Evolutionary conservation across 2,329 filamentous ascomycete species (phyloP).

Genomic region (Purpureocillium takamizusanense): DNA sequence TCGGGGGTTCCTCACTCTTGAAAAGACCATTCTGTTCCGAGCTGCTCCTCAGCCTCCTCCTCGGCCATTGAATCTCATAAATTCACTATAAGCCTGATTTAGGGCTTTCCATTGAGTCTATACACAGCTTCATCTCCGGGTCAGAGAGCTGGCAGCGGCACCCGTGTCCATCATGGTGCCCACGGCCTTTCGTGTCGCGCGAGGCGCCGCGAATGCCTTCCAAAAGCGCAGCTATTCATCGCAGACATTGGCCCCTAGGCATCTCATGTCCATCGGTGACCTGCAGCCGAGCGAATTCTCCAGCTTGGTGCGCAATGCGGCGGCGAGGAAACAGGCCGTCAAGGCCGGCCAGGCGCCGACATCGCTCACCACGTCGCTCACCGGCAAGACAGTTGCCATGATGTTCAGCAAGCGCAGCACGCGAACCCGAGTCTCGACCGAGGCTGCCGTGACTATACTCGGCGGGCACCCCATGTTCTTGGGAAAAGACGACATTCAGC

Average conservation of each 20-base stretch:
- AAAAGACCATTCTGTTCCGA: no score
- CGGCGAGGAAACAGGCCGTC: conserved; percentile 64
- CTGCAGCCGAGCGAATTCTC: conserved; percentile 72
- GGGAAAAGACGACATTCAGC: conserved; percentile 89
- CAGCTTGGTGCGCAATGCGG: conserved; percentile 74
- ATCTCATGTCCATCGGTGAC: conserved; percentile 87
- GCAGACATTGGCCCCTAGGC: conserved; percentile 48
- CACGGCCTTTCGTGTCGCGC: conserved; percentile 22
- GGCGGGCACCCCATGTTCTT: conserved; percentile 95
- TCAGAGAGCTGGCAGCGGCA: no score
- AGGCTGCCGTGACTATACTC: conserved; percentile 79
- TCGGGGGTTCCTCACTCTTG: no score
- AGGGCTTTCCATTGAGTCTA: no score
- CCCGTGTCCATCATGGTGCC: conserved; percentile 21
- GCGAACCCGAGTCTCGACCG: conserved; percentile 85
- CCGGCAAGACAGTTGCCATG: conserved; percentile 80
- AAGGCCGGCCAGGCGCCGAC: conserved; percentile 53
- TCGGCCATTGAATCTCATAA: no score
- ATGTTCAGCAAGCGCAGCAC: conserved; percentile 97
- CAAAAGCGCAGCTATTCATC: conserved; percentile 35
- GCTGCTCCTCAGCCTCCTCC: no score
- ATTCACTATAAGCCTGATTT: no score
- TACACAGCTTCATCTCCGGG: no score
- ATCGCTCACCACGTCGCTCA: conserved; percentile 51
- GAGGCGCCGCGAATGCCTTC: conserved; percentile 22